phyloP scores from a whole-genome alignment of 495 filamentous ascomycete species.

The Xylaria curta region DNA sequence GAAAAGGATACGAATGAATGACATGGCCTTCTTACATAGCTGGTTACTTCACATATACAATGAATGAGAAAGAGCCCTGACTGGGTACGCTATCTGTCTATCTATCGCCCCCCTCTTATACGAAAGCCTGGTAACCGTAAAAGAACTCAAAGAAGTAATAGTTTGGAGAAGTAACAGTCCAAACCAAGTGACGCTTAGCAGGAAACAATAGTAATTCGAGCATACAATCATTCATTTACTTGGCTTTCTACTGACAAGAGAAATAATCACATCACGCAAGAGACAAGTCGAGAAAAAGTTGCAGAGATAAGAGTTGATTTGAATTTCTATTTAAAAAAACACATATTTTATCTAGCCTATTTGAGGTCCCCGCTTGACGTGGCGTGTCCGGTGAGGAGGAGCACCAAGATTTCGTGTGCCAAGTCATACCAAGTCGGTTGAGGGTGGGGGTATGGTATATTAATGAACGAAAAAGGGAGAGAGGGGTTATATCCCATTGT shows the following conservation, averaged over 20 bases:
- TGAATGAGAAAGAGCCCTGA: neutral
- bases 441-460: neutral
- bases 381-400: neutral
- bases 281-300: neutral
- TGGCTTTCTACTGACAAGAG: neutral
- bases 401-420: neutral
- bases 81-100: neutral
- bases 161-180: too few species aligned
- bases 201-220: neutral
- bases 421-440: neutral
- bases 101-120: neutral
- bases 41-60: neutral
- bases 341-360: conserved; percentile 10
- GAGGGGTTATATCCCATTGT: neutral
- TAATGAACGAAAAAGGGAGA: neutral
- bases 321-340: neutral
- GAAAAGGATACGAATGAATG: neutral
- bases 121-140: neutral
- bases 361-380: neutral
- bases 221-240: neutral
- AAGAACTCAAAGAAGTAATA: neutral
- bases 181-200: neutral
- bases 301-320: neutral
- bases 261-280: neutral
- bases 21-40: neutral